Percentiles rank a stretch among this genome's conserved stretches.
These are phyloP conservation scores for Paecilomyces fulvus DNA, from an alignment of 2,329 filamentous ascomycete species.

Conservation along the genomic window DNA sequence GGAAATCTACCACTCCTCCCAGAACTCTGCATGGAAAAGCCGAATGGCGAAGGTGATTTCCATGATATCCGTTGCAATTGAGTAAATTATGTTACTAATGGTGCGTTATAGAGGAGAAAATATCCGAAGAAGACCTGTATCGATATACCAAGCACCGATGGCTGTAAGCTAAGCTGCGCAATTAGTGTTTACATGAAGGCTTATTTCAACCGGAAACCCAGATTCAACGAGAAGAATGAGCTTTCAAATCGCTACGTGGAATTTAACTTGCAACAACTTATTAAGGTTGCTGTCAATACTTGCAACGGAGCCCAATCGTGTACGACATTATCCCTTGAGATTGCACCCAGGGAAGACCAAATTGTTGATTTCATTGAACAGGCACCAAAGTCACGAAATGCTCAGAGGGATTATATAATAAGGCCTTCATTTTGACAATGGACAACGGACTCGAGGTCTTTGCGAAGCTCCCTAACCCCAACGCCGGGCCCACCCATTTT, in stretches of 20 bases:
- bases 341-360: neutral
- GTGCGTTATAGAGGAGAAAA: neutral
- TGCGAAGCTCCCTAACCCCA: neutral
- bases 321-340: conserved; percentile 6
- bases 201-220: conserved; percentile 2
- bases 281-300: conserved; percentile 15
- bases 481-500: neutral
- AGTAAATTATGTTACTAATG: neutral
- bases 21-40: conserved; percentile 1
- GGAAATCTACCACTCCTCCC: neutral
- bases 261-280: conserved; percentile 19
- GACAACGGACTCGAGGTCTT: neutral
- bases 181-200: conserved; percentile 1
- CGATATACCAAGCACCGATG: conserved; percentile 15
- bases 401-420: conserved; percentile 9
- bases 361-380: conserved; percentile 6
- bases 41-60: neutral
- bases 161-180: conserved; percentile 10
- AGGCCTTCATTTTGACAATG: neutral
- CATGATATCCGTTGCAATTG: neutral
- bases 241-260: conserved; percentile 19
- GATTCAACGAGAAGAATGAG: conserved; percentile 20
- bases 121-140: neutral
- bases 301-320: conserved; percentile 18
- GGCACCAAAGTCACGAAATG: conserved; percentile 22